These are phyloP conservation scores for Botryobasidium botryosum DNA, from an alignment of 768 basidiomycete genomes.

Conservation along the genomic window DNA sequence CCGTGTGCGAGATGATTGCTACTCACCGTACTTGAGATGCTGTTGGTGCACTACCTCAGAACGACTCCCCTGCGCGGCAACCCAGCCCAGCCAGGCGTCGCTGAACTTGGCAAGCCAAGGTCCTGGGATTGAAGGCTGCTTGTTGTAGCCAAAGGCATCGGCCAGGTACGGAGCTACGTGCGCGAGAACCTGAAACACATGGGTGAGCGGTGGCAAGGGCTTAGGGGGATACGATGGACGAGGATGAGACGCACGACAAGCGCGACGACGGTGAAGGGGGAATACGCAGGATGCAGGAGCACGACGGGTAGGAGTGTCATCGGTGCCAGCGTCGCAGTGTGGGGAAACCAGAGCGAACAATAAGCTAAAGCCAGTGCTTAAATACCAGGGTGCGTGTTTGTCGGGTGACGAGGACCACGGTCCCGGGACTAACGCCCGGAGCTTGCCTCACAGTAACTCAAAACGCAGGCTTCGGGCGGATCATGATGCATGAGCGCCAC, in stretches of 20 bases:
- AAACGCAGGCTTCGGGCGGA: too few relatives aligned
- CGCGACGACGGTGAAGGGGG: not conserved
- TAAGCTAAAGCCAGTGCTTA: too few relatives aligned
- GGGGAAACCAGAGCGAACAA: too few relatives aligned
- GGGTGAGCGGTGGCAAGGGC: not conserved
- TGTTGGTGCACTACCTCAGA: slow-evolving; percentile 56
- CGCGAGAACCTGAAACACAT: not conserved
- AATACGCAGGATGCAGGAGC: slow-evolving; percentile 1
- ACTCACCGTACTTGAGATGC: slow-evolving; percentile 56
- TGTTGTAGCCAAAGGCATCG: slow-evolving; percentile 22
- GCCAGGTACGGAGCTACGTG: slow-evolving; percentile 34
- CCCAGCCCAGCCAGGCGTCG: slow-evolving; percentile 54
- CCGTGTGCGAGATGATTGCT: not conserved
- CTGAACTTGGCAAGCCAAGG: slow-evolving; percentile 56
- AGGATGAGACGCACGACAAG: not conserved
- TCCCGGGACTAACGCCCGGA: too few relatives aligned
- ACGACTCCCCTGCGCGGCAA: slow-evolving; percentile 50
- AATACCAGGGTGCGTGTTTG: too few relatives aligned
- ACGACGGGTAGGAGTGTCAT: slow-evolving; percentile 2
- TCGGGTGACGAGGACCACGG: too few relatives aligned
- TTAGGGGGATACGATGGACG: not conserved
- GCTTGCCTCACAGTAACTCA: too few relatives aligned
- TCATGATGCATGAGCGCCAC: too few relatives aligned
- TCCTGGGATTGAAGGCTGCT: slow-evolving; percentile 46
- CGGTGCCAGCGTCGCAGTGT: too few relatives aligned